Conservation (phyloP, 176 grass and related monocot genomes). For the Ananas comosus region DNA sequence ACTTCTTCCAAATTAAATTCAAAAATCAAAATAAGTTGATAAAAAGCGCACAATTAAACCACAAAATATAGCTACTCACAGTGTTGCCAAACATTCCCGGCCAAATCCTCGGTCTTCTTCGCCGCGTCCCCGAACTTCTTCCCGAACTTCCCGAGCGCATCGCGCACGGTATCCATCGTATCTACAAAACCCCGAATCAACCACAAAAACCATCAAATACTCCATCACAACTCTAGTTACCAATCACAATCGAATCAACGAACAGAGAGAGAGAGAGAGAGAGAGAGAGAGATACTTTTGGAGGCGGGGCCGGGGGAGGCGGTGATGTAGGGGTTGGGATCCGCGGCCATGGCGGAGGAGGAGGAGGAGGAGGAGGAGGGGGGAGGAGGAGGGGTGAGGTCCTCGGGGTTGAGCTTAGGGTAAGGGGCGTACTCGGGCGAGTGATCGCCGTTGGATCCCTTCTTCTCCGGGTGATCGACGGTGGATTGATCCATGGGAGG, state of each 20-base stretch:
- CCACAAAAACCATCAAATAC: constrained; percentile 1
- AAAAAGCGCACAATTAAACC: background rate
- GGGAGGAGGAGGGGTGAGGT: constrained; percentile 37
- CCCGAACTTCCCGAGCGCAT: constrained; percentile 73
- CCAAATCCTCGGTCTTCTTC: constrained; percentile 78
- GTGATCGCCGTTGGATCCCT: constrained; percentile 10
- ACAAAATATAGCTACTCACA: constrained; percentile 33
- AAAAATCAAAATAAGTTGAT: background rate
- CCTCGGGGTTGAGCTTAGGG: constrained; percentile 43
- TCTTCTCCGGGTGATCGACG: constrained; percentile 3
- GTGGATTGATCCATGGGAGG: constrained; percentile 12
- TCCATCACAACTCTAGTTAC: background rate
- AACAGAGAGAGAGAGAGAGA: background rate
- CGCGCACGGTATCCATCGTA: constrained; percentile 72
- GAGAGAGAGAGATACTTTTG: constrained; percentile 38
- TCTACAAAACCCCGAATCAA: constrained; percentile 23
- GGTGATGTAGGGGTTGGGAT: constrained; percentile 68
- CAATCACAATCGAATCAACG: background rate
- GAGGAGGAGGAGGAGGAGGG: constrained; percentile 24
- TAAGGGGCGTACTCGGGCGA: constrained; percentile 36
- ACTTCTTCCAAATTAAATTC: background rate
- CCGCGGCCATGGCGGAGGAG: constrained; percentile 33
- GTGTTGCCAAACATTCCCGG: constrained; percentile 93
- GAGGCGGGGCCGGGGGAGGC: constrained; percentile 25
- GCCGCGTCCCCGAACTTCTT: constrained; percentile 81